Base-by-base conservation (phyloP, 106 monocot genomes). In the Allium sativum region DNA sequence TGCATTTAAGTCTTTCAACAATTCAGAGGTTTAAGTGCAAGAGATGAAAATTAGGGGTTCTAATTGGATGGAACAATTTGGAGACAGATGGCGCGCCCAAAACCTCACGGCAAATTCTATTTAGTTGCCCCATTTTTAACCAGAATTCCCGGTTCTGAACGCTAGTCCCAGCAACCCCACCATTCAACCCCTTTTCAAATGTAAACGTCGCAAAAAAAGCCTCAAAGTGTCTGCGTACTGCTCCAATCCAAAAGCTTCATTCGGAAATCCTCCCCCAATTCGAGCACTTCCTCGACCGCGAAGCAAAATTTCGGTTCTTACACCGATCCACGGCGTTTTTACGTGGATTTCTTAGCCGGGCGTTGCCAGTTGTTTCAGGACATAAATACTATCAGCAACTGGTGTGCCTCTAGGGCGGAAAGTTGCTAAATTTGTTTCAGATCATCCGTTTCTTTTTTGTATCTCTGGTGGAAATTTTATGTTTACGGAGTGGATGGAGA, bases 351-450 rank as follows among this genome's bases (percentile, higher is more conserved):
- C 81, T 76, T 40, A 48, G 46, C 51, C 66, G 8, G 51, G 40
- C 61, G 50, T 71, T 90, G 63, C 79, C 69, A 43, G 85, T 90
- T 56, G 41, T 72, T 56, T 53, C 58, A 66, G 90, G 84, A 51
- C 82, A 84, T 9, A 90, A 90, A 58, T 82, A 85, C 70, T 52
- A 85, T 72, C 76, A 77, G 46, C 79, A 82, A 60, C 77, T 85
- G 31, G 90, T 18, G 84, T 90, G 62, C 77, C 89, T 42, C 89
- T 84, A 40, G 89, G 89, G 67, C 82, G 85, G 46, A 82, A 79
- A 41, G 50, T 76, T 72, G 61, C 79, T 44, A 59, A 65, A 31
- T 79, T 56, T 56, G 74, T 72, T 19, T 12, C 60, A 40, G 76
- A 61, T 41, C 89, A 90, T 59, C 84, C 90, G 15, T 70, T 85